These are phyloP conservation scores for Xanthoconium separans DNA, from an alignment of 1,284 basidiomycete species.

Conservation along the genomic window DNA sequence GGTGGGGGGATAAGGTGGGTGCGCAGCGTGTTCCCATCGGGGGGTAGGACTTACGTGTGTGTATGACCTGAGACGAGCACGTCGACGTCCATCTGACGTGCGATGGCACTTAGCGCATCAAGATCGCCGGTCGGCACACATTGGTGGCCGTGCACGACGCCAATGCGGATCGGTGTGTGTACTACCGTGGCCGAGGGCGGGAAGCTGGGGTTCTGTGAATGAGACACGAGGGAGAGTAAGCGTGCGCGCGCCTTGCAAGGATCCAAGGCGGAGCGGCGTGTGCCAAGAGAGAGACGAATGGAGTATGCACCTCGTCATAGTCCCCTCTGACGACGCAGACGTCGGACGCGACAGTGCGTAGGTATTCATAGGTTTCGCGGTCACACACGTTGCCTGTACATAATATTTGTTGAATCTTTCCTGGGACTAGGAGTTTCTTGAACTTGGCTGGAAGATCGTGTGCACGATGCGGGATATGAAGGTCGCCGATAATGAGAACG, in stretches of 20 bases:
- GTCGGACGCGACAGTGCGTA: constrained; percentile 95
- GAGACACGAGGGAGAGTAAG: constrained; percentile 8
- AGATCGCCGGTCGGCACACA: constrained; percentile 90
- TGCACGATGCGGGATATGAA: constrained; percentile 86
- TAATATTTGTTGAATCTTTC: constrained; percentile 97
- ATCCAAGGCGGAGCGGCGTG: neutral
- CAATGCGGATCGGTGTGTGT: constrained; percentile 89
- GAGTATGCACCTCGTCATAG: constrained; percentile 80
- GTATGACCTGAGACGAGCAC: constrained; percentile 93
- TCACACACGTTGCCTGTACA: constrained; percentile 99
- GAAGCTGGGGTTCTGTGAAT: constrained; percentile 59
- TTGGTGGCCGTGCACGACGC: constrained; percentile 94
- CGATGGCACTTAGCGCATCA: constrained; percentile 84
- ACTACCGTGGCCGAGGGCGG: constrained; percentile 83
- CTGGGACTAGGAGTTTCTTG: constrained; percentile 94
- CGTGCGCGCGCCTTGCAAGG: neutral
- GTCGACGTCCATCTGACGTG: constrained; percentile 96
- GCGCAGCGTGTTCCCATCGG: neutral
- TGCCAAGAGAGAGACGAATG: neutral
- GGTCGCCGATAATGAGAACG: constrained; percentile 91
- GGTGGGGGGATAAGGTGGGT: neutral
- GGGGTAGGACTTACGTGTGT: constrained; percentile 67
- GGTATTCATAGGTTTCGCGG: constrained; percentile 95
- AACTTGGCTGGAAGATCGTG: constrained; percentile 96
- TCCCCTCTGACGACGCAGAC: constrained; percentile 93